A percentile compares a stretch with the other conserved stretches of the same genome.
Conservation (phyloP, 768 basidiomycete species). For the Macrolepiota dolichaula region DNA sequence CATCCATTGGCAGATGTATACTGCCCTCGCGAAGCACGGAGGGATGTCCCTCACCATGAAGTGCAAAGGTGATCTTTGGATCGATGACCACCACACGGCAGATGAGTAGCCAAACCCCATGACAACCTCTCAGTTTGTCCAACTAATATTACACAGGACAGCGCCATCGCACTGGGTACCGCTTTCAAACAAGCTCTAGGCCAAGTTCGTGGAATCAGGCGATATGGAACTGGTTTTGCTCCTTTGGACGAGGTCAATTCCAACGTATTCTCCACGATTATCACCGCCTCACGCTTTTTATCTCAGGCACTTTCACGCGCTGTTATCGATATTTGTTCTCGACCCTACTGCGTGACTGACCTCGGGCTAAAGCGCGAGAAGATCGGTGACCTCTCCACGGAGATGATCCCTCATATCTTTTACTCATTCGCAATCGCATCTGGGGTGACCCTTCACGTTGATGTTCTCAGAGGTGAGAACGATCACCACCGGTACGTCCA, state of each 20-base stretch:
- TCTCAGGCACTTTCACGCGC: conserved; percentile 87
- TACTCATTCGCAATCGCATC: conserved; percentile 98
- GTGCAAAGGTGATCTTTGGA: conserved; percentile 94
- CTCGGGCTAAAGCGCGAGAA: conserved; percentile 87
- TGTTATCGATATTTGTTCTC: conserved; percentile 97
- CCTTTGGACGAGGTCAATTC: conserved; percentile 87
- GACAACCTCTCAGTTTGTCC: conserved; percentile 8
- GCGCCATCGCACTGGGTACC: conserved; percentile 79
- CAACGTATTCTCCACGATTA: conserved; percentile 1
- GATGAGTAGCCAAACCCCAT: conserved; percentile 56
- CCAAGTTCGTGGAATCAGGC: conserved; percentile 88
- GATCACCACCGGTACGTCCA: conserved; percentile 88
- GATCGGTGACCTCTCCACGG: conserved; percentile 91
- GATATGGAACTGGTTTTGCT: conserved; percentile 96
- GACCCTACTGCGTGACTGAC: conserved; percentile 93
- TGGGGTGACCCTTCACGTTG: conserved; percentile 90
- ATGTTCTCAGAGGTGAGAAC: conserved; percentile 92
- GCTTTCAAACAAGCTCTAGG: conserved; percentile 96
- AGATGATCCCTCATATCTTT: conserved; percentile 98
- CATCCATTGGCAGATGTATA: conserved; percentile 74
- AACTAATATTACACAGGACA: conserved; percentile 61
- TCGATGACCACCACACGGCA: conserved; percentile 99
- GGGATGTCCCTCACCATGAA: conserved; percentile 90
- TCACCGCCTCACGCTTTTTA: conserved; percentile 4
- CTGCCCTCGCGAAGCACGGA: conserved; percentile 94